Evolutionary conservation across 768 basidiomycete species (phyloP), one percentile per base, ranked within the genome.

Genomic region (Phanerodontia chrysosporium): DNA sequence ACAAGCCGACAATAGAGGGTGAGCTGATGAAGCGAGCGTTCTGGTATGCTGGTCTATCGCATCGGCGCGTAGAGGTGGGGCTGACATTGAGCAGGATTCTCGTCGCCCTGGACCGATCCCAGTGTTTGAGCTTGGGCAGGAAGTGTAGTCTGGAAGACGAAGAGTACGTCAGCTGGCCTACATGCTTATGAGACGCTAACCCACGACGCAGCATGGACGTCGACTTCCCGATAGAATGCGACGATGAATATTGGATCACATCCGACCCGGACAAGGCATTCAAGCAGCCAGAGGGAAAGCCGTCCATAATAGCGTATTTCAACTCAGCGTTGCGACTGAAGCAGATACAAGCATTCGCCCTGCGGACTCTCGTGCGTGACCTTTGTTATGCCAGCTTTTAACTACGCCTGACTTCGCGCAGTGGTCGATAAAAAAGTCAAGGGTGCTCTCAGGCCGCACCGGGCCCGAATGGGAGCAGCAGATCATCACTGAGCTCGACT

Each of bases 181-280:
- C 18, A 42, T 7, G 63, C 27, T 45, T 70, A 29, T 21, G 21
- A 51, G 30, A 16, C 54, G 10, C 54, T 57, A 8, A 58, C 39
- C 5, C n/a, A 14, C 30, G 28, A 18, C 27, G 2, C 49, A 89
- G 88, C 64, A 84, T 88, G 62, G 89, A 92, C 62, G 73, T 86
- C 4, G 88, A 89, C 44, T 72, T 82, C 13, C 55, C 61, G 2
- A 42, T 60, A 0, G 89, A 92, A 68, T 85, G 92, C 9, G 90
- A 95, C 61, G 86, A 87, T 61, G 82, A 86, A 59, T 92, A 83
- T 65, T 93, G 90, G 90, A 78, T 83, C 12, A 72, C 72, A 36
- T 71, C 74, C 30, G 83, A 85, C 58, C 81, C 81, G 0, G 73
- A 75, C 1, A 72, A 77, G 45, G 78, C 76, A 13, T 89, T 88